Base-by-base conservation (phyloP, 2,329 filamentous ascomycete genomes). In the Diplodia corticola region DNA sequence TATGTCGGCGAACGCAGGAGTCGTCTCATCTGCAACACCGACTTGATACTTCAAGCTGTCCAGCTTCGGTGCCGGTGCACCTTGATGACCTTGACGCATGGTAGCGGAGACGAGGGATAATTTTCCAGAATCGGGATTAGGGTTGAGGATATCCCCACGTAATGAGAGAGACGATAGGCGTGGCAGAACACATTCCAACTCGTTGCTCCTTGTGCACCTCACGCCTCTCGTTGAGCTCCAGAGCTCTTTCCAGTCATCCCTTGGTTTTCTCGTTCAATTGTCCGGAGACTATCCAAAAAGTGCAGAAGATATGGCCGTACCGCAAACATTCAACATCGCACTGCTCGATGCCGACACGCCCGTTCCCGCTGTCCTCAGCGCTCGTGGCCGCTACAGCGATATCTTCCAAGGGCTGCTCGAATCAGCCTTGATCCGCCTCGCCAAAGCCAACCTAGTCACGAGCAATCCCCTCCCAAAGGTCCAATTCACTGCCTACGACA, bases 401-500 rank as follows among this genome's bases (percentile, higher is more conserved):
- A 73, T 77, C 59, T 77, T 76, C 65, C 70, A 73, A 60, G 30
- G 67, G 0, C 71, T 76, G 0, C 68, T 76, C 4, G 65, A 67
- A 10, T 60, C 69, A 3, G 73, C 73, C 1, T 69, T 69, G 9
- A 20, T 37, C 2, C 69, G 70, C 5, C 67, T 68, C 53, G 50
- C 61, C 20, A 68, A 66, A 9, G 46, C 55, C 17, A 51, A n/a
- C 17, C 30, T 37, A 1, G n/a, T 48, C 26, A 44, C 26, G n/a
- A 44, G 20, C 17, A 30, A 37, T 12, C 35, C 61, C 4, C 12
- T 30, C 20, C 61, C 69, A 12, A 50, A 22, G 1, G 68, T 79
- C 50, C 51, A 71, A 24, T 77, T 76, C 0, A 71, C 69, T 13
- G 74, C 76, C 28, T 80, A 77, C 70, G 73, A 81, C 63, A 74